Evolutionary conservation across 257 asterid species (phyloP), one percentile per base, ranked within the genome.

Genomic region (Rubia yunnanensis): DNA sequence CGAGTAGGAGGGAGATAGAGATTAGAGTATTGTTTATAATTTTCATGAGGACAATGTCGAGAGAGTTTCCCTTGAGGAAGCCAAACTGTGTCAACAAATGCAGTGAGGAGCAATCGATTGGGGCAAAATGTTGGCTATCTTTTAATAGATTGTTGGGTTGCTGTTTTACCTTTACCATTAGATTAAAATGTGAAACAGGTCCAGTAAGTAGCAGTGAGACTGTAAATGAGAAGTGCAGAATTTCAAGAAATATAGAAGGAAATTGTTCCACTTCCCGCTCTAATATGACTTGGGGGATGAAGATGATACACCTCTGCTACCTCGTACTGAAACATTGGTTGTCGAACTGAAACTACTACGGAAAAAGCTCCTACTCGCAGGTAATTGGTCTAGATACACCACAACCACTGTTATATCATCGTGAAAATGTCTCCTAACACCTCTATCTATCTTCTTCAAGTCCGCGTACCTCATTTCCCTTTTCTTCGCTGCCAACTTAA

Each of bases 361-460:
- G 54, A 76, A 67, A 28, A 80, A 64, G 56, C 66, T 64, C 71
- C 82, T 72, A 44, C 64, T 82, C 49, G 68, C 18, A 13, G 82
- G 68, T 57, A 79, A 69, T 20, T 69, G 79, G 69, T 90, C 92
- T 31, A 90, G 64, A 67, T 80, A 90, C 67, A 90, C 85, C 7
- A 90, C 95, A 55, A 84, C 87, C 2, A 83, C 99, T 1, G 96
- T 82, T 64, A 94, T 88, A 73, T 94, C 99, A 20, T 94, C 99
- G 15, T 94, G 99, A 77, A 94, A 94, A 86, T 90, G 96, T 75
- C 99, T 83, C 80, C 97, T 84, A 50, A 94, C 89, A 0, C 99
- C 99, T 56, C 89, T 63, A 17, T 86, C 97, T 0, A 92, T 92
- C 65, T 92, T 89, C 86, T 92, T 89, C 58, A 94, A 72, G 76